phyloP scores from a whole-genome alignment of 495 filamentous ascomycete species.

The Astrothelium macrocarpum region DNA sequence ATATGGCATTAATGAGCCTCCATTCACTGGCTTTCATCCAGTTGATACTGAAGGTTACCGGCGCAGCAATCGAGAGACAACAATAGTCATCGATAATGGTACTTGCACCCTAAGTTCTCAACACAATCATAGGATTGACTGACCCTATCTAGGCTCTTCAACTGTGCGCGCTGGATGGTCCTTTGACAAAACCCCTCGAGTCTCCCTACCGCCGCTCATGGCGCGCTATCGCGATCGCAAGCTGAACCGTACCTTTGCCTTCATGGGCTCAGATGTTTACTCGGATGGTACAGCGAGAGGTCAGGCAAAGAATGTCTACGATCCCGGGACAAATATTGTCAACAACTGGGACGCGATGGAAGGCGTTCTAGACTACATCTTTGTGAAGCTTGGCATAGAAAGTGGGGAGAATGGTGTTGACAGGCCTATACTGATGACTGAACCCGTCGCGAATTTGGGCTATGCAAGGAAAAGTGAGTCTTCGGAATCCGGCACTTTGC shows the following conservation, averaged over 20 bases:
- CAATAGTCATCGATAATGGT: constrained; percentile 99
- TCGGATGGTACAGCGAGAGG: constrained; percentile 85
- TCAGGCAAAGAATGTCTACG: constrained; percentile 84
- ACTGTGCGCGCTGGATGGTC: constrained; percentile 90
- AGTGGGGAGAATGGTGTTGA: constrained; percentile 62
- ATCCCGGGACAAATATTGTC: constrained; percentile 78
- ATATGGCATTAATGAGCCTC: constrained; percentile 57
- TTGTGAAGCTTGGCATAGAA: constrained; percentile 83
- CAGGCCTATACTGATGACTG: constrained; percentile 88
- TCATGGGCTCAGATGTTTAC: constrained; percentile 85
- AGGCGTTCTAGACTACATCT: constrained; percentile 81
- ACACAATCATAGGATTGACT: background rate
- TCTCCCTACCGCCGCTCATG: constrained; percentile 79
- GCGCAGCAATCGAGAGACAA: constrained; percentile 44
- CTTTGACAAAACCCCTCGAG: constrained; percentile 68
- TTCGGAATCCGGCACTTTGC: constrained; percentile 13
- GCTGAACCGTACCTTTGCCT: constrained; percentile 74
- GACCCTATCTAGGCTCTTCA: constrained; percentile 56
- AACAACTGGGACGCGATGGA: constrained; percentile 98
- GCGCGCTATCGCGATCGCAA: constrained; percentile 91
- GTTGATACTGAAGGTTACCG: constrained; percentile 53
- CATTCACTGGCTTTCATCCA: constrained; percentile 63
- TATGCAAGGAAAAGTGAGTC: constrained; percentile 71
- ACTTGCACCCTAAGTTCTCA: constrained; percentile 6
- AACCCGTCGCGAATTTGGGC: constrained; percentile 78